Base-by-base conservation (phyloP, 2,329 filamentous ascomycete species). In the Apiospora pterosperma region DNA sequence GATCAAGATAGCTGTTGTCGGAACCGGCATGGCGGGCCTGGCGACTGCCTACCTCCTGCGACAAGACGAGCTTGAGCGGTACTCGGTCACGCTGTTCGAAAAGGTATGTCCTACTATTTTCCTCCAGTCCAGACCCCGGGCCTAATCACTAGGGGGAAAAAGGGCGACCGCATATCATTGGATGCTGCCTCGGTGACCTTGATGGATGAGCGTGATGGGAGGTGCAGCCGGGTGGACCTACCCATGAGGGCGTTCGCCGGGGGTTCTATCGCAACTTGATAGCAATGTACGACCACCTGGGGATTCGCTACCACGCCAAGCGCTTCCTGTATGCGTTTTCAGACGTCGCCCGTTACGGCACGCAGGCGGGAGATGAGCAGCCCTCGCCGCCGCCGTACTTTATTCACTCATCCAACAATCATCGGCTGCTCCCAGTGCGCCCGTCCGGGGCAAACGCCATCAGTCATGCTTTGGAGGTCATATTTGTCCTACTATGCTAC, bases 281-380 rank as follows among this genome's bases (percentile, higher is more conserved):
- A 67, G 76, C 78, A 31, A 84, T 89, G 81, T 88, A 88, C 72
- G 76, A 83, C 31, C 77, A 86, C 67, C 74, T 89, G 4, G 79
- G 77, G 2, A 76, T 89, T 14, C 74, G 75, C 6, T 84, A 85
- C 65, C 78, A 81, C 44, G 75, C 79, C 14, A 79, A 85, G 63
- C 78, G 77, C 19, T 88, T 88, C 68, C 73, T 87, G 2, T 89
- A 84, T 70, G 79, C 79, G 42, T 84, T 88, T 64, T 78, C 82
- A 12, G 77, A 73, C 61, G 68, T 72, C 19, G 62, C 69, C n/a
- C 36, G 48, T 19, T 36, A 60, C n/a, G 42, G 62, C 1, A 64
- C 68, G 23, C 61, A 63, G 16, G 19, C 4, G 1, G 48, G n/a
- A 14, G 7, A 55, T 10, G 25, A 55, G 48, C 5, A 14, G 63